Percentiles rank a stretch among this genome's conserved stretches.
Conservation (phyloP, 805 yeast species). For the Lachancea thermotolerans region DNA sequence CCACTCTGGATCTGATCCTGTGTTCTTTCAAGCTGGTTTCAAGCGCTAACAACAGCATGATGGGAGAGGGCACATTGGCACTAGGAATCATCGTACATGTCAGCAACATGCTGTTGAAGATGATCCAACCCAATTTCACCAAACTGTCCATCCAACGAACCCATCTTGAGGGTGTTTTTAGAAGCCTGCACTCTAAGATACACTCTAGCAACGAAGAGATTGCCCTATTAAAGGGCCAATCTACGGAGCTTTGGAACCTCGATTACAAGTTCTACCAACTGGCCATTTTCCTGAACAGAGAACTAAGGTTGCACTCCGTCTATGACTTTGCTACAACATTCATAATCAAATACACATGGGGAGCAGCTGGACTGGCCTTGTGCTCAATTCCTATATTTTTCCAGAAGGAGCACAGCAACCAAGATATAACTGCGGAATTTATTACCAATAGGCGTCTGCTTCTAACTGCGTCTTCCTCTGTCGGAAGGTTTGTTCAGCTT, state of each 20-base stretch:
- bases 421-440: slow-evolving; percentile 65
- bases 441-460: slow-evolving; percentile 82
- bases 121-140: slow-evolving; percentile 88
- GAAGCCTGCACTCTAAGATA: slow-evolving; percentile 75
- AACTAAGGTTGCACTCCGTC: slow-evolving; percentile 65
- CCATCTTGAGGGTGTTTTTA: slow-evolving; percentile 74
- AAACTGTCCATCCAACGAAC: slow-evolving; percentile 70
- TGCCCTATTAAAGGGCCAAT: slow-evolving; percentile 77
- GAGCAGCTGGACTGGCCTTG: slow-evolving; percentile 84
- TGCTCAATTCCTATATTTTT: slow-evolving; percentile 87
- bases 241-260: slow-evolving; percentile 65
- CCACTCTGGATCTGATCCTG: slow-evolving; percentile 67
- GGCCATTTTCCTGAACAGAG: slow-evolving; percentile 69
- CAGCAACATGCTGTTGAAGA: slow-evolving; percentile 64
- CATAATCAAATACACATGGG: slow-evolving; percentile 88
- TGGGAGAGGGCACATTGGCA: slow-evolving; percentile 68
- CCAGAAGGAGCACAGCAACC: slow-evolving; percentile 29
- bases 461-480: slow-evolving; percentile 77
- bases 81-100: slow-evolving; percentile 75
- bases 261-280: slow-evolving; percentile 78
- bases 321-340: slow-evolving; percentile 85
- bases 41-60: slow-evolving; percentile 34
- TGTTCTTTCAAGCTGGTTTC: slow-evolving; percentile 73
- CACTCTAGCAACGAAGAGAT: slow-evolving; percentile 79
- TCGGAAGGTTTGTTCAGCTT: slow-evolving; percentile 79